Evolutionary conservation across 495 filamentous ascomycete species (phyloP), one percentile per base, ranked within the genome.

Genomic region (Penicillium desertorum): DNA sequence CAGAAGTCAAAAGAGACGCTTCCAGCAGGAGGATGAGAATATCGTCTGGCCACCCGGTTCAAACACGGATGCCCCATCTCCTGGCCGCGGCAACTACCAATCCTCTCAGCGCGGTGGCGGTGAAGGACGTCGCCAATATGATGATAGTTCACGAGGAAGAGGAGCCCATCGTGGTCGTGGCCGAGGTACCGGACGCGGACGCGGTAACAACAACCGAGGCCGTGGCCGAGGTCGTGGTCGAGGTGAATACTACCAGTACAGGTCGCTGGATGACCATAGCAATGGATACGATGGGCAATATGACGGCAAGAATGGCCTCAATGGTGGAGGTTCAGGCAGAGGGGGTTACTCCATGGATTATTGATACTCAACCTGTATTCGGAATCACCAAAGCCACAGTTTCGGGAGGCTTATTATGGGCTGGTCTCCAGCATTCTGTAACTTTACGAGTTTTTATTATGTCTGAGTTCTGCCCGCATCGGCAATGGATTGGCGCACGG

Each of bases 91-190:
- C 41, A 22, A 45, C 23, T 61, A 62, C 22, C 63, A 67, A 25
- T 57, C 64, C 8, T 54, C 68, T 30, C 61, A 60, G 3, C 65
- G 62, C 17, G 56, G 62, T 22, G 54, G 61, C 10, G 62, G 60
- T 47, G 67, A 70, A 36, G 34, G 60, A 30, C 59, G 58, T 19
- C 42, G 70, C 30, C 54, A 67, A 20, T 58, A 61, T 42, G 67
- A 74, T 42, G 71, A 76, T 39, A 66, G 59, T 36, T 54, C 62
- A 59, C 73, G 75, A n/a, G 51, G 39, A 22, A 71, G 77, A 16
- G 74, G 76, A 23, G 66, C 72, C 45, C 72, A 76, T 57, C 76
- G 79, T 25, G 78, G 79, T 45, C 76, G 83, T 51, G 76, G 79
- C 30, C 74, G 79, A 54, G 71, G 71, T 4, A 70, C 61, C 23